Conservation (phyloP, 1,284 basidiomycete genomes). For the Boletus hoseneyae region DNA sequence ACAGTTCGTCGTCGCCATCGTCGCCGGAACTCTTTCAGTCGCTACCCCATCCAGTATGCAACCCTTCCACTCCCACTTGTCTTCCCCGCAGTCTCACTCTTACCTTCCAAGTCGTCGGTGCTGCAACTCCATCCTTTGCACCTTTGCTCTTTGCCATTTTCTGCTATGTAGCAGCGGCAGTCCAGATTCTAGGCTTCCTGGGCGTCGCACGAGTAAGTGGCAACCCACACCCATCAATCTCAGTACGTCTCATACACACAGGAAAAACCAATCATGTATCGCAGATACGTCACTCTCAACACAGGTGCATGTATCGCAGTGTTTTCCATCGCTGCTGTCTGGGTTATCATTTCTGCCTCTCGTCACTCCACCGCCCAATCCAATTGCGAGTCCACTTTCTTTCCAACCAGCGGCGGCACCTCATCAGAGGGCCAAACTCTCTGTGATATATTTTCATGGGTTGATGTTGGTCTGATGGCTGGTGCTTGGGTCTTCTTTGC, state of each 20-base stretch:
- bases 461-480: constrained; percentile 87
- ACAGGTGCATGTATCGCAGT: constrained; percentile 51
- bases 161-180: constrained; percentile 66
- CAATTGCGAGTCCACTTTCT: constrained; percentile 65
- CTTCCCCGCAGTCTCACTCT: constrained; percentile 7
- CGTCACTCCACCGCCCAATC: constrained; percentile 68
- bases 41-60: constrained; percentile 74
- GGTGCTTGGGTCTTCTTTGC: constrained; percentile 78
- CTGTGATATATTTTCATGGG: constrained; percentile 88
- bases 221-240: not conserved
- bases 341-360: constrained; percentile 75
- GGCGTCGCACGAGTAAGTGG: constrained; percentile 71
- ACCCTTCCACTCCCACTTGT: not conserved
- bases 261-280: constrained; percentile 78
- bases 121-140: constrained; percentile 71
- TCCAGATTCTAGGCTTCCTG: constrained; percentile 80
- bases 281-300: constrained; percentile 74
- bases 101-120: constrained; percentile 70
- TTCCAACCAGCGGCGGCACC: constrained; percentile 37
- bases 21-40: constrained; percentile 76
- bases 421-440: constrained; percentile 61
- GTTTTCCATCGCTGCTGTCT: constrained; percentile 75
- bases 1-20: constrained; percentile 65
- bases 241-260: constrained; percentile 31
- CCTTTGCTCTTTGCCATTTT: constrained; percentile 72